Conservation (phyloP, 768 basidiomycete genomes). For the Boletus subcaerulescens region DNA sequence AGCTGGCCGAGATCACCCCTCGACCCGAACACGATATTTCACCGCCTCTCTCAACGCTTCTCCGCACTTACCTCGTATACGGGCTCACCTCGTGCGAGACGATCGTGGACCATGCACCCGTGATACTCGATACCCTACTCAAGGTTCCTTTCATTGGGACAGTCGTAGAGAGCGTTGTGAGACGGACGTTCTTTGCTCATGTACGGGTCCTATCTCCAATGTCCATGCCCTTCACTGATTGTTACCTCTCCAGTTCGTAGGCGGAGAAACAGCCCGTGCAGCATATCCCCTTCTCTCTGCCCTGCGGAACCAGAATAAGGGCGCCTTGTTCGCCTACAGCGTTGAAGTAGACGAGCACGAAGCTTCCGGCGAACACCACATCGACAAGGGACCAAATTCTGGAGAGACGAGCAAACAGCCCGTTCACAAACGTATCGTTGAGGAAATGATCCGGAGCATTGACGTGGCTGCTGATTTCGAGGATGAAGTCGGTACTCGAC, state of each 20-base stretch:
- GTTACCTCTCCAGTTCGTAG: constrained; percentile 65
- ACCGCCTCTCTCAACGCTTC: constrained; percentile 38
- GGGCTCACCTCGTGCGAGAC: constrained; percentile 72
- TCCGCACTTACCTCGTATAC: constrained; percentile 81
- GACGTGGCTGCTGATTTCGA: constrained; percentile 84
- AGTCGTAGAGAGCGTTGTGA: constrained; percentile 65
- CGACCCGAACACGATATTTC: not conserved
- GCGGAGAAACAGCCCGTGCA: constrained; percentile 75
- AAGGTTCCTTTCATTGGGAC: constrained; percentile 53
- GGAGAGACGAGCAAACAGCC: constrained; percentile 21
- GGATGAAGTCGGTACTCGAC: constrained; percentile 35
- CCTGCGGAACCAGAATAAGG: constrained; percentile 68
- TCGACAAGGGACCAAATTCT: not conserved
- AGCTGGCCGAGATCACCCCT: not conserved
- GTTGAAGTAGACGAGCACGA: constrained; percentile 76
- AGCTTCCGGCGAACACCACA: constrained; percentile 32
- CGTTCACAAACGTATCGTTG: constrained; percentile 60
- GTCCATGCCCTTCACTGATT: not conserved
- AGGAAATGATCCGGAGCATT: constrained; percentile 74
- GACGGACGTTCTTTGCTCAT: constrained; percentile 84
- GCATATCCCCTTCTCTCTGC: constrained; percentile 60
- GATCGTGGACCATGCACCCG: constrained; percentile 74
- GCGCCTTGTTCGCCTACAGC: constrained; percentile 76
- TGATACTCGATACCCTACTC: constrained; percentile 51
- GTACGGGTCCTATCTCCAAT: constrained; percentile 33